phyloP scores from a whole-genome alignment of 768 basidiomycete genomes.

The Filobasidium wieringae region DNA sequence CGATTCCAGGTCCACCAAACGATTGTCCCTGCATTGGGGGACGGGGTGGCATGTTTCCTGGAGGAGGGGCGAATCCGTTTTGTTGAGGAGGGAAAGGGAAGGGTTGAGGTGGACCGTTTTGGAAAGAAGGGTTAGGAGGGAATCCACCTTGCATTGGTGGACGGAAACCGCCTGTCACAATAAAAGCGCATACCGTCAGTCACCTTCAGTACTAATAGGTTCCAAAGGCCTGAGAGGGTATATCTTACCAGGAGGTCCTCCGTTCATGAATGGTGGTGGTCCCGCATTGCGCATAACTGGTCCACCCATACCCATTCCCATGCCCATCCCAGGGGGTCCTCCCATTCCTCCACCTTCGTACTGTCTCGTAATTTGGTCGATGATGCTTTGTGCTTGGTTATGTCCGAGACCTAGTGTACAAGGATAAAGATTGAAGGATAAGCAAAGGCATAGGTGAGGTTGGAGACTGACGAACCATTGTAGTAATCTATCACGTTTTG shows the following conservation, averaged over 20 bases:
- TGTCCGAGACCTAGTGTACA: slow-evolving; percentile 46
- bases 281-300: not conserved
- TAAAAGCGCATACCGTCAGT: not conserved
- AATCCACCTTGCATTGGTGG: slow-evolving; percentile 1
- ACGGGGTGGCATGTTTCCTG: slow-evolving; percentile 13
- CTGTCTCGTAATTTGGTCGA: slow-evolving; percentile 91
- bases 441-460: not conserved
- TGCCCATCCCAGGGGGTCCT: slow-evolving; percentile 10
- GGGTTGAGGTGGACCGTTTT: slow-evolving; percentile 16
- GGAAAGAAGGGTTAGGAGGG: slow-evolving; percentile 16
- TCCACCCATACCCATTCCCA: not conserved
- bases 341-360: slow-evolving; percentile 50
- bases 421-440: not conserved
- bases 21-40: not conserved
- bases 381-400: slow-evolving; percentile 95
- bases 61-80: slow-evolving; percentile 17
- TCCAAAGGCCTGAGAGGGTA: too few species aligned
- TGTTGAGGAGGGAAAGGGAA: slow-evolving; percentile 16
- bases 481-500: slow-evolving; percentile 96
- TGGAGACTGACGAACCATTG: slow-evolving; percentile 51
- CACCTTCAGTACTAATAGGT: too few species aligned
- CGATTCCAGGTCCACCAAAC: slow-evolving; percentile 11
- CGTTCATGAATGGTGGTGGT: not conserved
- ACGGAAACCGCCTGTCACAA: not conserved
- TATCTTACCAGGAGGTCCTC: not conserved